These are phyloP conservation scores for Garcia nutans DNA, from an alignment of 345 rosid genomes.

Conservation along the genomic window DNA sequence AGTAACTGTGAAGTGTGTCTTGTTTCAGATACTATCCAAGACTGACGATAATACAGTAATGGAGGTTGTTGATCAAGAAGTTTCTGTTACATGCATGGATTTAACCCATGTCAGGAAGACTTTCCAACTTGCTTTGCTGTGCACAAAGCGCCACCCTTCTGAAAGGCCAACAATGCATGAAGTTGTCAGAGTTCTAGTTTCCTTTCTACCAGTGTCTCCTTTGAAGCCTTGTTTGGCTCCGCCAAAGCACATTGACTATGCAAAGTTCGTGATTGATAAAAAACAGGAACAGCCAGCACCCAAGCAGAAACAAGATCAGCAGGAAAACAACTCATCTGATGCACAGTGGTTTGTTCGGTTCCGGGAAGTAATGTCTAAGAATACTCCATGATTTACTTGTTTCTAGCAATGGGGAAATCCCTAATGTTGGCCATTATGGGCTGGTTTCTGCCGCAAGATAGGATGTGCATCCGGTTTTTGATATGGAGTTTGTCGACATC, in stretches of 20 bases:
- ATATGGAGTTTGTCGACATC: not conserved
- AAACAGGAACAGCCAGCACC: conserved; percentile 33
- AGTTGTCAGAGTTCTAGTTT: conserved; percentile 64
- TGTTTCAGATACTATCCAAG: conserved; percentile 61
- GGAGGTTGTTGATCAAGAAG: conserved; percentile 93
- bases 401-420: not conserved
- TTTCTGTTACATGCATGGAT: conserved; percentile 77
- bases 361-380: conserved; percentile 65
- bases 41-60: conserved; percentile 76
- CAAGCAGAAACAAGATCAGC: conserved; percentile 22
- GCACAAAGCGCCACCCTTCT: conserved; percentile 65
- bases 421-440: conserved; percentile 15
- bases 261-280: conserved; percentile 46
- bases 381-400: conserved; percentile 38
- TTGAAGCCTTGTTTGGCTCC: conserved; percentile 32
- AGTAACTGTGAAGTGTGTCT: not conserved
- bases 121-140: conserved; percentile 74
- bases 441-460: not conserved
- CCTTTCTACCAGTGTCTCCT: conserved; percentile 57
- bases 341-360: conserved; percentile 75
- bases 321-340: conserved; percentile 47
- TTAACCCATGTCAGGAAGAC: conserved; percentile 58
- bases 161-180: conserved; percentile 94
- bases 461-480: not conserved
- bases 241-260: conserved; percentile 44